Evolutionary conservation across 768 basidiomycete genomes (phyloP).

Genomic region (Pisolithus sp.): DNA sequence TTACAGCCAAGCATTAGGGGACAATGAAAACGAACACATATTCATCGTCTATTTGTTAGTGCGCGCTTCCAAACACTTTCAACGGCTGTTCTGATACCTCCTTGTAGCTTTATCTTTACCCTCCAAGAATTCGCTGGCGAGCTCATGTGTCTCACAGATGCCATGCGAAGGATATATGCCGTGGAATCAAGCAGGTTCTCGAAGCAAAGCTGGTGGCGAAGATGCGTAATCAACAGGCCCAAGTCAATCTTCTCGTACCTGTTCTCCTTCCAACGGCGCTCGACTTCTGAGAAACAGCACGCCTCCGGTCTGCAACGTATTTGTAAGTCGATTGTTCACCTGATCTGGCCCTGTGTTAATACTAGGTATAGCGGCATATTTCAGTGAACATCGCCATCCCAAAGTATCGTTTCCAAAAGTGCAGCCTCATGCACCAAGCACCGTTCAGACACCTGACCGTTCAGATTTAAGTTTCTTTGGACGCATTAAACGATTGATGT

Average conservation of each 20-base stretch:
- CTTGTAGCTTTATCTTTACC: constrained; percentile 85
- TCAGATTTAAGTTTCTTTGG: constrained; percentile 55
- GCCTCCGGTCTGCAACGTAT: constrained; percentile 29
- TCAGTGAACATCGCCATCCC: constrained; percentile 44
- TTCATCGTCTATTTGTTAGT: constrained; percentile 91
- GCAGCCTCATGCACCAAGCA: constrained; percentile 77
- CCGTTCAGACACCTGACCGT: constrained; percentile 70
- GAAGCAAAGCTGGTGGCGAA: constrained; percentile 35
- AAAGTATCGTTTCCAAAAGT: constrained; percentile 76
- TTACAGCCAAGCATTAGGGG: constrained; percentile 34
- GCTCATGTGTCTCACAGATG: constrained; percentile 72
- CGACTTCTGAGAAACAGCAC: constrained; percentile 9
- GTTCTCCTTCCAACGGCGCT: constrained; percentile 9
- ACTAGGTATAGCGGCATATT: constrained; percentile 39
- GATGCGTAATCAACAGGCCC: constrained; percentile 24
- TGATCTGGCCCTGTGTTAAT: constrained; percentile 7
- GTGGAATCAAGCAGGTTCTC: constrained; percentile 47
- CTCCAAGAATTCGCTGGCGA: constrained; percentile 91
- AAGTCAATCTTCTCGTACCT: constrained; percentile 17
- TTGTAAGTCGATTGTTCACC: constrained; percentile 31
- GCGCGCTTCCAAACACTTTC: neutral
- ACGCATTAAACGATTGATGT: constrained; percentile 60
- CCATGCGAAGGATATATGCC: constrained; percentile 72
- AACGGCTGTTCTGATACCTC: constrained; percentile 6
- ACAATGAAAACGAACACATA: constrained; percentile 70